Percentiles rank a stretch among this genome's conserved stretches.
These are phyloP conservation scores for Gnomoniopsis sp. DNA, from an alignment of 2,329 filamentous ascomycete genomes.

Conservation along the genomic window DNA sequence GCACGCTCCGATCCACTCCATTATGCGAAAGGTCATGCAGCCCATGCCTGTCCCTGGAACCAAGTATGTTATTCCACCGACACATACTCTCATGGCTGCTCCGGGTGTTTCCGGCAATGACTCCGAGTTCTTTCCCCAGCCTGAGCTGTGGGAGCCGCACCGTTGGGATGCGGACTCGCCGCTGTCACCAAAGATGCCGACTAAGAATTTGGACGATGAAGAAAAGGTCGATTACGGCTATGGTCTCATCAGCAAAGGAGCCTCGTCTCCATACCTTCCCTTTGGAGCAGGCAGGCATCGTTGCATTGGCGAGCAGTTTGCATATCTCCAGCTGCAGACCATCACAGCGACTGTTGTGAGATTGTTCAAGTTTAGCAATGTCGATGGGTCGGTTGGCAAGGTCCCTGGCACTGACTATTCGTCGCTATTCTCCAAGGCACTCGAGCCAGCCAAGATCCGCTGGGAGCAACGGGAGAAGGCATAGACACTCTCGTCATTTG, in stretches of 20 bases:
- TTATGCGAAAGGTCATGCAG: constrained; percentile 86
- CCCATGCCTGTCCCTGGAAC: constrained; percentile 82
- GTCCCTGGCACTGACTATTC: constrained; percentile 68
- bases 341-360: constrained; percentile 76
- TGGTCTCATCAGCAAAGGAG: constrained; percentile 87
- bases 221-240: constrained; percentile 92
- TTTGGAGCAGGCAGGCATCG: constrained; percentile 91
- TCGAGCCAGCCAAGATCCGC: constrained; percentile 67
- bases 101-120: constrained; percentile 77
- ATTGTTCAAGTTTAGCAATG: constrained; percentile 74
- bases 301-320: constrained; percentile 96
- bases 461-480: constrained; percentile 66
- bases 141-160: constrained; percentile 82
- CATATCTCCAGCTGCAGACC: constrained; percentile 85
- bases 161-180: constrained; percentile 73
- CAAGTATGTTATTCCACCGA: constrained; percentile 75
- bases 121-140: constrained; percentile 74
- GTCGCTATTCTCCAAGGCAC: constrained; percentile 70
- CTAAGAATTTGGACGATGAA: constrained; percentile 52
- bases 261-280: constrained; percentile 84
- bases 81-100: constrained; percentile 78
- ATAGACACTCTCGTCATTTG: constrained; percentile 4
- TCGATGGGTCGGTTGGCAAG: constrained; percentile 61
- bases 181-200: constrained; percentile 44
- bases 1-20: constrained; percentile 91